Percentiles rank a stretch among this genome's conserved stretches.
These are phyloP conservation scores for Sugiyamaella japonica DNA, from an alignment of 1,139 yeast genomes.

Conservation along the genomic window DNA sequence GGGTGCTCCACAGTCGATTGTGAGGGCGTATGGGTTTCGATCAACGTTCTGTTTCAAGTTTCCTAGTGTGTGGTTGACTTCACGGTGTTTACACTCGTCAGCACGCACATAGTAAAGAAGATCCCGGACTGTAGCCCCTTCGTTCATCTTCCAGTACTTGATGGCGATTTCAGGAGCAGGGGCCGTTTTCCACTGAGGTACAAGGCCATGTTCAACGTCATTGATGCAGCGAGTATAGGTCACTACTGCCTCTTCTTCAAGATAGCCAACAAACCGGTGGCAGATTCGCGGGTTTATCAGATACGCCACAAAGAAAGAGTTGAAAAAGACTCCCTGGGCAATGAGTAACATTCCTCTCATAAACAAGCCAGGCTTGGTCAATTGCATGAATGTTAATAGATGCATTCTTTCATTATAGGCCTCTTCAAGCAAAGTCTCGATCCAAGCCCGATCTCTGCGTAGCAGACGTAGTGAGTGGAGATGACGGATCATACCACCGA, in stretches of 20 bases:
- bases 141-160: conserved; percentile 60
- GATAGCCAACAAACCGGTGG: conserved; percentile 75
- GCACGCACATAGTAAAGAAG: conserved; percentile 58
- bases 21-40: conserved; percentile 67
- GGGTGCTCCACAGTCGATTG: conserved; percentile 43
- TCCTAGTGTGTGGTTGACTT: conserved; percentile 75
- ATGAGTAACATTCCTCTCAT: conserved; percentile 56
- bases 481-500: conserved; percentile 50
- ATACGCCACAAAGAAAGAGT: conserved; percentile 62
- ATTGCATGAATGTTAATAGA: conserved; percentile 63
- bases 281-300: conserved; percentile 62
- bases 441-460: conserved; percentile 72
- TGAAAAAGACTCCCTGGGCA: conserved; percentile 74
- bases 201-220: conserved; percentile 52
- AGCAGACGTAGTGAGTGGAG: conserved; percentile 42
- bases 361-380: conserved; percentile 64
- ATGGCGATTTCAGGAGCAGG: conserved; percentile 52
- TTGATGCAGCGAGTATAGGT: conserved; percentile 66
- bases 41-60: conserved; percentile 55
- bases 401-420: conserved; percentile 83
- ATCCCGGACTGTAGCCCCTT: conserved; percentile 57
- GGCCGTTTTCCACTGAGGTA: conserved; percentile 49
- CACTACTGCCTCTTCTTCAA: conserved; percentile 76
- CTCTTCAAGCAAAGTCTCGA: conserved; percentile 71
- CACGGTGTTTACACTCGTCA: conserved; percentile 75